These are phyloP conservation scores for Rhodocollybia butyracea DNA, from an alignment of 768 basidiomycete species.

Conservation along the genomic window DNA sequence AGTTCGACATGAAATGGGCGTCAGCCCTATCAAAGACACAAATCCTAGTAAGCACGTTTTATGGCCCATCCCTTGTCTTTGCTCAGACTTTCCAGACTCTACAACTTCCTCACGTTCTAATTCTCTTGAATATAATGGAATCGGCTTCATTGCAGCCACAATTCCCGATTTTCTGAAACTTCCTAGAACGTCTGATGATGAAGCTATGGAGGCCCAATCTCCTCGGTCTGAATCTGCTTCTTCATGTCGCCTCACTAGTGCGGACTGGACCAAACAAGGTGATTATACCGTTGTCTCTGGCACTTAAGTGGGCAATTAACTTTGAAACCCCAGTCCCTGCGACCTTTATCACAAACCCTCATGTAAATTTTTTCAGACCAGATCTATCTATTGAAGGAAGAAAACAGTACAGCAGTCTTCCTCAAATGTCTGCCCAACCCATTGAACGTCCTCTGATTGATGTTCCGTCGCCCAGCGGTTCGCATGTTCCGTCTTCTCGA, in stretches of 20 bases:
- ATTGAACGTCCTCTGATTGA: no score
- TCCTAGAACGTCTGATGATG: no score
- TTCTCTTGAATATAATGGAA: no score
- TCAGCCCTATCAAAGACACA: neutral
- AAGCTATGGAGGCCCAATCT: no score
- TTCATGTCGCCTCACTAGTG: neutral
- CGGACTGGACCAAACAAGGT: neutral
- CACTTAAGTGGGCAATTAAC: neutral
- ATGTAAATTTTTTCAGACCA: neutral
- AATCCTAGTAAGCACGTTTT: neutral
- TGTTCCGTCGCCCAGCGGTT: neutral
- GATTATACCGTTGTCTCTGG: neutral
- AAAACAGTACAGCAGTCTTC: neutral
- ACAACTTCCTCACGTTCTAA: no score
- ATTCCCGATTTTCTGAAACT: neutral
- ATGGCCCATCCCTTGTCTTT: neutral
- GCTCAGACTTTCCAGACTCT: no score
- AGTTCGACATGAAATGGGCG: neutral
- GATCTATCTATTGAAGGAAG: neutral
- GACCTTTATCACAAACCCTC: neutral
- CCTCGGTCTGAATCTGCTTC: neutral
- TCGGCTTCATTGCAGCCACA: no score
- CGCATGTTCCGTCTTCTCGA: slow-evolving; percentile 5
- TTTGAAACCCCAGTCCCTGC: neutral
- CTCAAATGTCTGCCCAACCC: no score